These are phyloP conservation scores for Pythium rhizo-oryzae DNA, from an alignment of 352 stramenopile genomes.

Conservation along the genomic window DNA sequence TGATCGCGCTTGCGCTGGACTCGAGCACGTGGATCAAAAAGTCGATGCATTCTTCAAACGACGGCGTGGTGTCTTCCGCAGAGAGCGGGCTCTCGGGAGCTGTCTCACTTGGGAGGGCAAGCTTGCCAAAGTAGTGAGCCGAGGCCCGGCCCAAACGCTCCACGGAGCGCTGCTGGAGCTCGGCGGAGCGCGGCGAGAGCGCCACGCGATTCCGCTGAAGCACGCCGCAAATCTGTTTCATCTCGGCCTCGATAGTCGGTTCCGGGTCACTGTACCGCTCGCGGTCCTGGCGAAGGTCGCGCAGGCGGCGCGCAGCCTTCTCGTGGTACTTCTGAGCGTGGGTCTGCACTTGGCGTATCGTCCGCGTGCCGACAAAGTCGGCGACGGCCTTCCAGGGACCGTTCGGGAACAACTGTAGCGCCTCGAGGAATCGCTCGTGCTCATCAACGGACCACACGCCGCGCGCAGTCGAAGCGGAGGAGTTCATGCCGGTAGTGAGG, in stretches of 20 bases:
- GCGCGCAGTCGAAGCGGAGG: conserved; percentile 1
- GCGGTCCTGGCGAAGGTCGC: conserved; percentile 8
- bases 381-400: conserved; percentile 10
- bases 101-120: neutral
- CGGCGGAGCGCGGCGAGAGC: conserved; percentile 1
- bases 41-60: conserved; percentile 20
- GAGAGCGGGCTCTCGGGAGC: neutral
- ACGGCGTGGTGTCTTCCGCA: neutral
- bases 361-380: conserved; percentile 8
- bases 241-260: conserved; percentile 3
- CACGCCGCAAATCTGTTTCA: conserved; percentile 5
- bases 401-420: conserved; percentile 20
- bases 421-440: conserved; percentile 26
- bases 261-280: neutral
- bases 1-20: neutral
- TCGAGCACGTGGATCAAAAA: conserved; percentile 14
- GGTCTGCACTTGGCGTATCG: neutral
- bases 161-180: conserved; percentile 5
- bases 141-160: conserved; percentile 3
- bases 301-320: neutral
- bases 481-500: conserved; percentile 24
- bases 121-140: neutral
- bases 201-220: conserved; percentile 14
- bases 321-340: conserved; percentile 14
- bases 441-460: conserved; percentile 22